phyloP scores from a whole-genome alignment of 2,329 filamentous ascomycete genomes.

The Colletotrichum aenigma region DNA sequence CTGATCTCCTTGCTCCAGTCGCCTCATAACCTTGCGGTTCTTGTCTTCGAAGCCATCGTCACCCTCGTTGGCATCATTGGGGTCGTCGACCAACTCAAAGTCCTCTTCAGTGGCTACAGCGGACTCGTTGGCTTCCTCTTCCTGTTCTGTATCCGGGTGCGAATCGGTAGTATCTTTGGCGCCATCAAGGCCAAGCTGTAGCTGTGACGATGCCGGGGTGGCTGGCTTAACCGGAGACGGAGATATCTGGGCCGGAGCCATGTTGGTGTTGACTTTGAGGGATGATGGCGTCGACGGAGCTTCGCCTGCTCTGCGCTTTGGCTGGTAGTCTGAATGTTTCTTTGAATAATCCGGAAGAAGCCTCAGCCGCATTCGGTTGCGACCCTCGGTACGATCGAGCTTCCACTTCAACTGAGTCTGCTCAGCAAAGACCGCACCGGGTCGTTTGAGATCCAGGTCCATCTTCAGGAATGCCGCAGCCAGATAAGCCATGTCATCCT shows the following conservation, averaged over 20 bases:
- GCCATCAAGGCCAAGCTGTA: conserved; percentile 20
- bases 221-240: conserved; percentile 25
- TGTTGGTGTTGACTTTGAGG: conserved; percentile 23
- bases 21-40: conserved; percentile 96
- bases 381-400: conserved; percentile 92
- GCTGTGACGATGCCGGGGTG: conserved; percentile 23
- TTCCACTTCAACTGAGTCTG: conserved; percentile 77
- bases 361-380: conserved; percentile 91
- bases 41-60: conserved; percentile 91
- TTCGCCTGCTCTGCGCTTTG: conserved; percentile 68
- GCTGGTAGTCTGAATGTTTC: conserved; percentile 77
- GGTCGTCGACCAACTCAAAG: conserved; percentile 94
- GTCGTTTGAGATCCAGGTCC: conserved; percentile 76
- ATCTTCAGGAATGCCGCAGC: conserved; percentile 78
- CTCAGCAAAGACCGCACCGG: conserved; percentile 80
- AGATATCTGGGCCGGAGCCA: conserved; percentile 2
- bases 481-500: conserved; percentile 84
- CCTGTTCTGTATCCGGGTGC: conserved; percentile 27
- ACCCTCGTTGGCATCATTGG: conserved; percentile 78
- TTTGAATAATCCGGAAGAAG: conserved; percentile 78
- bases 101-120: conserved; percentile 74
- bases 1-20: conserved; percentile 85
- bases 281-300: conserved; percentile 3
- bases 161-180: conserved; percentile 10
- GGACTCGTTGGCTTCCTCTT: conserved; percentile 28